Conservation (phyloP, 2,329 filamentous ascomycete genomes). For the Aciculosporium take region DNA sequence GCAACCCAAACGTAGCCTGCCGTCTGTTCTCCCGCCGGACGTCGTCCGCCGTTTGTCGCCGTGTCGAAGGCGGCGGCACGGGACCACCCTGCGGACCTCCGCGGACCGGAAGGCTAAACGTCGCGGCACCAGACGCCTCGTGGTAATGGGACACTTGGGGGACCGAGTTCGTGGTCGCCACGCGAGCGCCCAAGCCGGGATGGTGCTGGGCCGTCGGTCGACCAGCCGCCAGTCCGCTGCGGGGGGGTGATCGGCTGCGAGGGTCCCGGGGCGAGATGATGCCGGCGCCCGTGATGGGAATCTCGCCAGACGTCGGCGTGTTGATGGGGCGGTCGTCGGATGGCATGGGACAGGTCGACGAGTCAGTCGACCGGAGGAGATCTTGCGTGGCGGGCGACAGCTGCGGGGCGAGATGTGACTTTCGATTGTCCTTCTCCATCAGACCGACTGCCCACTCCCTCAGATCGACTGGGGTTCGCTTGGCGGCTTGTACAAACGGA, state of each 20-base stretch:
- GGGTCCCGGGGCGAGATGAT: conserved; percentile 41
- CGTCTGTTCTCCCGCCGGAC: conserved; percentile 36
- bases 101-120: conserved; percentile 51
- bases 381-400: conserved; percentile 66
- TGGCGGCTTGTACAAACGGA: conserved; percentile 88
- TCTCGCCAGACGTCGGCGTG: conserved; percentile 59
- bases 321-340: conserved; percentile 31
- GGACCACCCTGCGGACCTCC: conserved; percentile 44
- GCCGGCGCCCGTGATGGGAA: conserved; percentile 46
- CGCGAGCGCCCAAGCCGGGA: conserved; percentile 39
- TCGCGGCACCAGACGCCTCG: conserved; percentile 26
- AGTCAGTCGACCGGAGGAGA: conserved; percentile 51
- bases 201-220: conserved; percentile 35
- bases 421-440: conserved; percentile 91
- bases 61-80: conserved; percentile 45
- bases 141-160: conserved; percentile 29
- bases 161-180: conserved; percentile 37
- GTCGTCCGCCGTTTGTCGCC: conserved; percentile 42
- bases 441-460: conserved; percentile 86
- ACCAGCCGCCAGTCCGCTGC: conserved; percentile 31
- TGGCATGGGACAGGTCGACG: conserved; percentile 32
- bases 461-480: conserved; percentile 87
- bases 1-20: conserved; percentile 38
- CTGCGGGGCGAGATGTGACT: conserved; percentile 77
- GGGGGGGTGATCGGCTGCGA: conserved; percentile 36